These are phyloP conservation scores for Isoetes taiwanensis DNA, from an alignment of 75 land plant species.

Conservation along the genomic window DNA sequence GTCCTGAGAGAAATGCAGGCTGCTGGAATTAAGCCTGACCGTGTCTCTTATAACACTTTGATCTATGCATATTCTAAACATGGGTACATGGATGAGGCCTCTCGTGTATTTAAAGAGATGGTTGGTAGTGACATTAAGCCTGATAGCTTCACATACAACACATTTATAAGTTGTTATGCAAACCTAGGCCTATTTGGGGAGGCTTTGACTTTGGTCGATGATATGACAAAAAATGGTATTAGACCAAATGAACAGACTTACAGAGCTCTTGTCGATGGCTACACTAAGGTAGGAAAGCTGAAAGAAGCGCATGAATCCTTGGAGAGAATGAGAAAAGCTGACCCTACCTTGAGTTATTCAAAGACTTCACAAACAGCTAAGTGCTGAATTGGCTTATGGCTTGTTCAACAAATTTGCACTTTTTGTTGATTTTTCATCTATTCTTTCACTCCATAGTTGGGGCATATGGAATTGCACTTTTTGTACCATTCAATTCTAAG, in stretches of 20 bases:
- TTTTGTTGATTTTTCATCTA: no score
- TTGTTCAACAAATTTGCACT: no score
- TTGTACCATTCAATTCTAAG: no score
- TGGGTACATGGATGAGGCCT: constrained; percentile 76
- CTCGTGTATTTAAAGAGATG: constrained; percentile 64
- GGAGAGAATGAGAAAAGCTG: neutral
- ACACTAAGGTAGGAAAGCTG: constrained; percentile 37
- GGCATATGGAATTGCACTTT: no score
- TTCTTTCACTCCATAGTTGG: no score
- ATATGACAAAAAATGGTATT: constrained; percentile 65
- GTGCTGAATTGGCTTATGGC: no score
- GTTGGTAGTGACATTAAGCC: constrained; percentile 46
- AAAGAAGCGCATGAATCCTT: constrained; percentile 29
- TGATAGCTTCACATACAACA: constrained; percentile 69
- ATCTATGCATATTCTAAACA: constrained; percentile 63
- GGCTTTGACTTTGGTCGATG: constrained; percentile 54
- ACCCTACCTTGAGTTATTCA: constrained; percentile 13
- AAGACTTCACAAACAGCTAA: no score
- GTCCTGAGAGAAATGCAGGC: constrained; percentile 41
- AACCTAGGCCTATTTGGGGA: constrained; percentile 57
- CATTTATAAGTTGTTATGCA: constrained; percentile 59
- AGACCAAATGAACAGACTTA: constrained; percentile 66
- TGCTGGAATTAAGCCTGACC: constrained; percentile 60
- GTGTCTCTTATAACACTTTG: constrained; percentile 67
- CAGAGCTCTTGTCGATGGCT: constrained; percentile 61